Percentiles rank a stretch among this genome's conserved stretches.
These are phyloP conservation scores for Alternaria panax DNA, from an alignment of 2,329 filamentous ascomycete species.

Conservation along the genomic window DNA sequence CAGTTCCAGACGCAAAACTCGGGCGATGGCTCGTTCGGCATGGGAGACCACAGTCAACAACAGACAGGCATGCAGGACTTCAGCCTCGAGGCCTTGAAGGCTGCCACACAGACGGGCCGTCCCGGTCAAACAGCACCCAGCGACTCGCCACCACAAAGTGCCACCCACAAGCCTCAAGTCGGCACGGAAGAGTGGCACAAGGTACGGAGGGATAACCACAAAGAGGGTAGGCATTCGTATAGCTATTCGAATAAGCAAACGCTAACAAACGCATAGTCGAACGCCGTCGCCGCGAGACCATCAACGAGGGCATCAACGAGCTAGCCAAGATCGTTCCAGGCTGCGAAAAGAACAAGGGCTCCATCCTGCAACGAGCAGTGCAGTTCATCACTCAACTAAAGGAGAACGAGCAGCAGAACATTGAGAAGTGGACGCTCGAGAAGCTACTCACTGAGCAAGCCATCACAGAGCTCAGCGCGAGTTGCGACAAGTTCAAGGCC, in stretches of 20 bases:
- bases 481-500: slow-evolving; percentile 84
- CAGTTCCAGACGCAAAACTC: slow-evolving; percentile 58
- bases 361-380: slow-evolving; percentile 90
- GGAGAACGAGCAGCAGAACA: slow-evolving; percentile 91
- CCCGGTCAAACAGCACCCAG: slow-evolving; percentile 49
- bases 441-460: slow-evolving; percentile 90
- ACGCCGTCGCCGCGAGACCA: slow-evolving; percentile 93
- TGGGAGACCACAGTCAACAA: slow-evolving; percentile 54
- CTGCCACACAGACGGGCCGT: slow-evolving; percentile 56
- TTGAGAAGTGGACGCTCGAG: slow-evolving; percentile 91
- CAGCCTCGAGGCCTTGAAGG: slow-evolving; percentile 60
- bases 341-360: slow-evolving; percentile 99
- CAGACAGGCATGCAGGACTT: slow-evolving; percentile 49
- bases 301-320: slow-evolving; percentile 99
- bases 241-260: not conserved
- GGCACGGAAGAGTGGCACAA: slow-evolving; percentile 98
- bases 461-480: slow-evolving; percentile 84
- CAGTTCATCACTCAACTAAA: slow-evolving; percentile 94
- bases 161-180: slow-evolving; percentile 76
- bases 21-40: slow-evolving; percentile 54
- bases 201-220: slow-evolving; percentile 95
- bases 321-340: slow-evolving; percentile 96
- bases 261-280: slow-evolving; percentile 70
- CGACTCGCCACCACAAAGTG: slow-evolving; percentile 46
- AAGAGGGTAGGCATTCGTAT: slow-evolving; percentile 75